These are phyloP conservation scores for Colletotrichum sansevieriae DNA, from an alignment of 2,329 filamentous ascomycete species.

Conservation along the genomic window DNA sequence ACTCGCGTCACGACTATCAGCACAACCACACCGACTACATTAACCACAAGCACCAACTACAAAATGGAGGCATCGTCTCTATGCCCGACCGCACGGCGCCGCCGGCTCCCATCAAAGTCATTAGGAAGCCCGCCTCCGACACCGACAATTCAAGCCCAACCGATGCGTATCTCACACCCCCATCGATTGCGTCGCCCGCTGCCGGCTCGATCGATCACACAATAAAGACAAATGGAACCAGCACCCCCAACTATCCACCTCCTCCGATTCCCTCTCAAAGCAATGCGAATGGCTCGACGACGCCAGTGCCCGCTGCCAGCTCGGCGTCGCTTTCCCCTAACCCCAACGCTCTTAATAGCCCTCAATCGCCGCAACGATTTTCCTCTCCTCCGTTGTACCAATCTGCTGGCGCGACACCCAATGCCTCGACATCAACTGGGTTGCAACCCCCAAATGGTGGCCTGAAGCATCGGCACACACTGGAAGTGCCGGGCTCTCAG, in stretches of 20 bases:
- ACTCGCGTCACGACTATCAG: slow-evolving; percentile 43
- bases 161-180: slow-evolving; percentile 49
- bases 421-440: slow-evolving; percentile 60
- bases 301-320: slow-evolving; percentile 32
- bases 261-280: slow-evolving; percentile 45
- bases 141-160: slow-evolving; percentile 47
- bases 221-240: slow-evolving; percentile 32
- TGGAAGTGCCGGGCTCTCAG: slow-evolving; percentile 83
- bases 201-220: slow-evolving; percentile 41
- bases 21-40: slow-evolving; percentile 51
- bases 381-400: slow-evolving; percentile 74
- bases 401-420: slow-evolving; percentile 52
- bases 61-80: slow-evolving; percentile 44
- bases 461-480: slow-evolving; percentile 85
- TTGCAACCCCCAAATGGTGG: slow-evolving; percentile 67
- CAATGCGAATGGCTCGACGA: slow-evolving; percentile 38
- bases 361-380: slow-evolving; percentile 66
- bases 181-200: slow-evolving; percentile 51
- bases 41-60: slow-evolving; percentile 43
- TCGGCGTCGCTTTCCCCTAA: slow-evolving; percentile 42
- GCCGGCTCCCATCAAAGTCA: slow-evolving; percentile 37
- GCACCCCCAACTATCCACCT: slow-evolving; percentile 48
- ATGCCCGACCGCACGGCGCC: slow-evolving; percentile 48
- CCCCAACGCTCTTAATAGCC: slow-evolving; percentile 41
- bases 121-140: slow-evolving; percentile 41